Evolutionary conservation across 148 eudicot species (phyloP).

Genomic region (Simmondsia chinensis): DNA sequence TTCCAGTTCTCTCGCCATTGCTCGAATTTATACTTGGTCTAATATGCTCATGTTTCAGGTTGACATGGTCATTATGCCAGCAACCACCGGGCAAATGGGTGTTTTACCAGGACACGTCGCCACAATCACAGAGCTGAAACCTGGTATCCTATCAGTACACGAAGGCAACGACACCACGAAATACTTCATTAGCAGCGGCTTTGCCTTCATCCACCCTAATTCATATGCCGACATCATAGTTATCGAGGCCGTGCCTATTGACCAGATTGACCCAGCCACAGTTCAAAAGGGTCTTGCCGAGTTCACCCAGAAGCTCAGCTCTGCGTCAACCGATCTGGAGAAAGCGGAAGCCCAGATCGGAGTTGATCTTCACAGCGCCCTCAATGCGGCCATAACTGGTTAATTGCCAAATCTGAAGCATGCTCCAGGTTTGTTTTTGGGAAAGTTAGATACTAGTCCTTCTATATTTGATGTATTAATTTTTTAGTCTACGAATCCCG

Average conservation of each 20-base stretch:
- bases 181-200: conserved; percentile 70
- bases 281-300: conserved; percentile 61
- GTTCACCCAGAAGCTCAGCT: conserved; percentile 55
- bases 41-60: conserved; percentile 46
- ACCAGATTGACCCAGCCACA: conserved; percentile 41
- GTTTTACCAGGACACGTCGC: conserved; percentile 68
- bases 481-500: too few species aligned
- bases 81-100: conserved; percentile 78
- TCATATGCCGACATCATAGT: conserved; percentile 55
- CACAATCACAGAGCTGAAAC: conserved; percentile 66
- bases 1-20: too few species aligned
- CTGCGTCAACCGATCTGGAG: conserved; percentile 55
- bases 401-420: too few species aligned
- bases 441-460: too few species aligned
- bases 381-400: conserved; percentile 43
- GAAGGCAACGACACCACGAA: conserved; percentile 47
- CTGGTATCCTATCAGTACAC: conserved; percentile 57
- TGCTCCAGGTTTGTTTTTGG: too few species aligned
- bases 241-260: conserved; percentile 52
- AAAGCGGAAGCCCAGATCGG: conserved; percentile 77
- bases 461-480: too few species aligned
- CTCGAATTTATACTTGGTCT: too few species aligned
- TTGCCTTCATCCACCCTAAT: conserved; percentile 56
- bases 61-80: conserved; percentile 73
- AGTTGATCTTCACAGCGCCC: conserved; percentile 65